Evolutionary conservation across 805 yeast genomes (phyloP).

Genomic region (Candida insectorum): DNA sequence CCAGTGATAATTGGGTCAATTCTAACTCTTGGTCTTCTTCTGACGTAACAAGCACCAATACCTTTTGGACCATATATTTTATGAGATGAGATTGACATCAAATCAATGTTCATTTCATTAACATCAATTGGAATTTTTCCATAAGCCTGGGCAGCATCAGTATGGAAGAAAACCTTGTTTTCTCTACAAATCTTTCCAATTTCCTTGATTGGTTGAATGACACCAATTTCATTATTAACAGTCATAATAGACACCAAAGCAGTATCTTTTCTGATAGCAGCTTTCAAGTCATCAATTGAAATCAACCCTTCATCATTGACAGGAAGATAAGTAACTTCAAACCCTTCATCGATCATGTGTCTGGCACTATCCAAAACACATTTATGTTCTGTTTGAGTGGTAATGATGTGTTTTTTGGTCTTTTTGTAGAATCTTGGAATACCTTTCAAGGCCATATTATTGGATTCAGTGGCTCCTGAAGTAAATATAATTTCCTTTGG

Average conservation of each 20-base stretch:
- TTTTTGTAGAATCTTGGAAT: conserved; percentile 89
- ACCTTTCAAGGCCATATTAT: conserved; percentile 93
- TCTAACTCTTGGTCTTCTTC: conserved; percentile 98
- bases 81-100: conserved; percentile 92
- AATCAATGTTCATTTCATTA: conserved; percentile 86
- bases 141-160: conserved; percentile 96
- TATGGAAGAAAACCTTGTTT: conserved; percentile 91
- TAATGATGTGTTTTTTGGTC: conserved; percentile 89
- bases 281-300: conserved; percentile 70
- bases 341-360: conserved; percentile 93
- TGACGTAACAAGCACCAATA: conserved; percentile 88
- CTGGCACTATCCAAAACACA: conserved; percentile 98
- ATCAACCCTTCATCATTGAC: conserved; percentile 80
- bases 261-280: conserved; percentile 87
- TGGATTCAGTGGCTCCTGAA: conserved; percentile 96
- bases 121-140: conserved; percentile 94
- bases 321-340: conserved; percentile 89
- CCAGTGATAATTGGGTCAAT: conserved; percentile 92
- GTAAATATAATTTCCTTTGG: conserved; percentile 96
- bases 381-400: conserved; percentile 96
- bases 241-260: conserved; percentile 91
- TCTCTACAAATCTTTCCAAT: conserved; percentile 85
- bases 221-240: conserved; percentile 97
- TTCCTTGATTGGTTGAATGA: conserved; percentile 91
- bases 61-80: conserved; percentile 98